A percentile compares a stretch with the other conserved stretches of the same genome.
These are phyloP conservation scores for Gynochthodes officinalis DNA, from an alignment of 257 asterid species.

Conservation along the genomic window DNA sequence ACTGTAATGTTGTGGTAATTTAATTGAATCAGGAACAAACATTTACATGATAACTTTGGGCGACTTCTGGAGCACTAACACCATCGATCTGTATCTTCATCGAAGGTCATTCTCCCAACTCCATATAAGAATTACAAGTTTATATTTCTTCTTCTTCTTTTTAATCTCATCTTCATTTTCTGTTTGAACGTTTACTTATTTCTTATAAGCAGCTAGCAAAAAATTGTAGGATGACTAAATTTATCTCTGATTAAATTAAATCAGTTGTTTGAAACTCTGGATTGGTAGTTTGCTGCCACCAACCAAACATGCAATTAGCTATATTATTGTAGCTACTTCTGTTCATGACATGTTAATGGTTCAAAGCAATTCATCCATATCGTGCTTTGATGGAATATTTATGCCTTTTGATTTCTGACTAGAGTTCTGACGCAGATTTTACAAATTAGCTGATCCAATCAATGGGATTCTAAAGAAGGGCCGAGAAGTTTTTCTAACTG, in stretches of 20 bases:
- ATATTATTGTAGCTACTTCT: no score
- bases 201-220: background rate
- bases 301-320: background rate
- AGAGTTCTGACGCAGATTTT: constrained; percentile 57
- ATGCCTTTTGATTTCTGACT: constrained; percentile 25
- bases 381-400: background rate
- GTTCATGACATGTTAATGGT: background rate
- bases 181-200: background rate
- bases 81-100: constrained; percentile 91
- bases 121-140: background rate
- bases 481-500: constrained; percentile 80
- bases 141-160: background rate
- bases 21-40: constrained; percentile 56
- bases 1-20: background rate
- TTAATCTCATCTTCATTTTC: background rate
- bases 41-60: constrained; percentile 83
- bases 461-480: constrained; percentile 84
- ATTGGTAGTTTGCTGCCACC: background rate
- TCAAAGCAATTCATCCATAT: background rate
- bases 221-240: background rate
- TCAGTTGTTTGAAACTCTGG: background rate
- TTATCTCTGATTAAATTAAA: background rate
- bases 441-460: constrained; percentile 66
- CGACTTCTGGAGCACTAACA: constrained; percentile 88
- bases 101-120: constrained; percentile 47